Evolutionary conservation across 2,329 filamentous ascomycete species (phyloP).

Genomic region (Coleophoma eucalyptorum): DNA sequence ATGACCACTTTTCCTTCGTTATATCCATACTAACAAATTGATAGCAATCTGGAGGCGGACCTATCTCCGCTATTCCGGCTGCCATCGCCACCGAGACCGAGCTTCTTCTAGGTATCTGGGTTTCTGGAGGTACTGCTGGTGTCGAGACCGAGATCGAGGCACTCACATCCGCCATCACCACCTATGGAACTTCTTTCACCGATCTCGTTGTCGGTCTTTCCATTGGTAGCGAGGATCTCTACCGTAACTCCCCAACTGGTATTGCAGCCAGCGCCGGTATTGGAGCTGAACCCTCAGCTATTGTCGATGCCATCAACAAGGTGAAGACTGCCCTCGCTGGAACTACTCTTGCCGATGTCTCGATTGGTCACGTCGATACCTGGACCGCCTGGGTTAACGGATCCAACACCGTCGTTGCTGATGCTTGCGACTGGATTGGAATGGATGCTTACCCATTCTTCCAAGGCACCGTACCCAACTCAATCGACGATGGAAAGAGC

Average conservation of each 20-base stretch:
- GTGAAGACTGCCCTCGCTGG: slow-evolving; percentile 60
- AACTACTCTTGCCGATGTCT: slow-evolving; percentile 52
- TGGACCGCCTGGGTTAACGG: slow-evolving; percentile 77
- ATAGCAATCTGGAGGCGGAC: slow-evolving; percentile 14
- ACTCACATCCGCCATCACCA: slow-evolving; percentile 62
- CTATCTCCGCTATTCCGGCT: slow-evolving; percentile 73
- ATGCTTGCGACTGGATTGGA: slow-evolving; percentile 73
- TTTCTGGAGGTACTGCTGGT: slow-evolving; percentile 58
- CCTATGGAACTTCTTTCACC: slow-evolving; percentile 64
- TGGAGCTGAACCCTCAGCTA: slow-evolving; percentile 57
- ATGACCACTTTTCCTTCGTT: slow-evolving; percentile 6
- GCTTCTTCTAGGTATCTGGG: slow-evolving; percentile 82
- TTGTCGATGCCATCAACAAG: slow-evolving; percentile 68
- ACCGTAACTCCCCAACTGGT: slow-evolving; percentile 71
- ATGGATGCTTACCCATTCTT: slow-evolving; percentile 85
- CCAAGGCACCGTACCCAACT: slow-evolving; percentile 65
- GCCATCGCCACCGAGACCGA: slow-evolving; percentile 77
- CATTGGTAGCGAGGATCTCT: slow-evolving; percentile 82
- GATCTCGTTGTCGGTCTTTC: slow-evolving; percentile 76
- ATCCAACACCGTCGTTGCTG: slow-evolving; percentile 67
- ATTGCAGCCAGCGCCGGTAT: slow-evolving; percentile 56
- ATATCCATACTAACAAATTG: not conserved
- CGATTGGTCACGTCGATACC: slow-evolving; percentile 84
- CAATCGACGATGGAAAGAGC: slow-evolving; percentile 56
- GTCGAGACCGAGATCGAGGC: slow-evolving; percentile 74